phyloP scores from a whole-genome alignment of 441 rosid genomes.

The Bruguiera hainesii region DNA sequence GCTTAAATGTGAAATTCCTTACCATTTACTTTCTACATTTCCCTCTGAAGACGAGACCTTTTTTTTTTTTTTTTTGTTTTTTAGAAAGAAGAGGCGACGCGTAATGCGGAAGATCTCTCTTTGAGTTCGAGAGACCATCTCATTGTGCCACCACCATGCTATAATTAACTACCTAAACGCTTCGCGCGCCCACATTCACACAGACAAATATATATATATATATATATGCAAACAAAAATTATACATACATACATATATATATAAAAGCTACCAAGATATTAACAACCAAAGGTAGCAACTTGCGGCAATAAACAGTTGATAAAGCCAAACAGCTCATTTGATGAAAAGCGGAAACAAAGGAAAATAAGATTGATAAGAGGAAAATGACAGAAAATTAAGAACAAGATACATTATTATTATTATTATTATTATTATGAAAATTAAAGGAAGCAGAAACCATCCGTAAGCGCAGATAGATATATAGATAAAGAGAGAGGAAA shows the following conservation, averaged over 20 bases:
- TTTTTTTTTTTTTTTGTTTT: slow-evolving; percentile 5
- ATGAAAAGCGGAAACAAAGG: neutral
- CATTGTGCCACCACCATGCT: no score
- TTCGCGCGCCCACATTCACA: slow-evolving; percentile 6
- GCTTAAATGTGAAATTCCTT: slow-evolving; percentile 32
- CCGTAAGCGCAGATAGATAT: neutral
- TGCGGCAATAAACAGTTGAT: no score
- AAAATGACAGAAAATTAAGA: neutral
- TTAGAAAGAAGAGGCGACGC: neutral
- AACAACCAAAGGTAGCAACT: neutral
- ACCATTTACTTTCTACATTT: slow-evolving; percentile 16
- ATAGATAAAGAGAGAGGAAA: slow-evolving; percentile 17
- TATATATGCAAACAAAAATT: slow-evolving; percentile 4
- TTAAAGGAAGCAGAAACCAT: neutral
- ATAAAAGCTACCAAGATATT: neutral
- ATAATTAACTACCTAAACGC: no score
- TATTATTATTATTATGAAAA: neutral
- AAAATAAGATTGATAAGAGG: slow-evolving; percentile 1
- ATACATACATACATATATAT: neutral
- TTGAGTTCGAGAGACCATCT: neutral
- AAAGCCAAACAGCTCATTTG: neutral
- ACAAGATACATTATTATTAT: neutral
- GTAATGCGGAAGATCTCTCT: slow-evolving; percentile 5
- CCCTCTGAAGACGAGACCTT: slow-evolving; percentile 38
- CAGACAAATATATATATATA: neutral